Evolutionary conservation across 257 asterid species (phyloP), one percentile per base, ranked within the genome.

Genomic region (Perilla frutescens): DNA sequence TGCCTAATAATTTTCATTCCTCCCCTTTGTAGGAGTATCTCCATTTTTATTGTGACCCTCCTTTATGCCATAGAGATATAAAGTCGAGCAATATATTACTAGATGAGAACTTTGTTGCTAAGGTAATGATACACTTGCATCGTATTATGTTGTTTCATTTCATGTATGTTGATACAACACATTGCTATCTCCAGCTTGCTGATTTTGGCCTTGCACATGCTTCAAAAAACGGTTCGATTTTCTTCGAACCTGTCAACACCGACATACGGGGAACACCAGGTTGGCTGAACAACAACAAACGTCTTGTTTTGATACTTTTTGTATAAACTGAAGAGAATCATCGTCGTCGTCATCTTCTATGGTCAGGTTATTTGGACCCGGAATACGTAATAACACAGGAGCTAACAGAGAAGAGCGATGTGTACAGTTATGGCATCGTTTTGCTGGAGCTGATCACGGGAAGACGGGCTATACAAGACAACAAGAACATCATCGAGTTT

Each of bases 191-290:
- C 74, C 87, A 95, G 99, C 89, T 95, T 79, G 99, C 97, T 66
- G 99, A 92, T 84, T 95, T 92, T 80, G 97, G 99, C 75, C 97
- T 95, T 53, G 96, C 87, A 15, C 96, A 90, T 79, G 98, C 97
- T 82, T 95, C 98, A 9, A 87, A 86, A 81, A 93, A 95, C 71
- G 98, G 99, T 59, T 95, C 99, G 49, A 84, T 95, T 73, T 87
- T 86, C 84, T 95, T 90, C 58, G 98, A 92, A 80, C 94, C 96
- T 3, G 91, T 90, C n/a, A 92, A 87, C 90, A 92, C 98, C 2
- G 96, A 90, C 44, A 87, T 92, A 81, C 87, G 88, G 58, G 99
- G 99, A 76, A 92, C 99, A 74, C 97, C 97, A 81, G 99, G 98
- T 94, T 53, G 49, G 86, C 13, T 32, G 8, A 36, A 14, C 72